Evolutionary conservation across 305 asterid genomes (phyloP).

Genomic region (Rubia tinctorum): DNA sequence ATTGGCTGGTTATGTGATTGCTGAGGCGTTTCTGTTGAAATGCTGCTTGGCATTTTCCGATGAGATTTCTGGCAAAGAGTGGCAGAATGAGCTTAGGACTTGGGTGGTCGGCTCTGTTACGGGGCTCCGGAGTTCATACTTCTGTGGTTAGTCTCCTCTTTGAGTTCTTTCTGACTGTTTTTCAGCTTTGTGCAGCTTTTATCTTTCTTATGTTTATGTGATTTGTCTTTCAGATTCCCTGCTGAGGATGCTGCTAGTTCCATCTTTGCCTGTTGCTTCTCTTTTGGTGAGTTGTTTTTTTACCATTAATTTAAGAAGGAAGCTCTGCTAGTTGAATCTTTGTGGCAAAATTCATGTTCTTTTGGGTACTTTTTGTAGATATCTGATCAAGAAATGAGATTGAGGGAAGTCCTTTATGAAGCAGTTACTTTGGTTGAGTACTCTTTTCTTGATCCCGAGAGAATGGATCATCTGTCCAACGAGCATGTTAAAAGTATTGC

Average conservation of each 20-base stretch:
- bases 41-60: slow-evolving; percentile 45
- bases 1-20: slow-evolving; percentile 53
- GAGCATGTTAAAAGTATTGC: slow-evolving; percentile 39
- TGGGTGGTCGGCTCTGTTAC: slow-evolving; percentile 62
- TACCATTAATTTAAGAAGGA: neutral
- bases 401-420: slow-evolving; percentile 53
- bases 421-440: slow-evolving; percentile 54
- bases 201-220: neutral
- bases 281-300: slow-evolving; percentile 45
- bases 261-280: slow-evolving; percentile 46
- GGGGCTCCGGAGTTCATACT: slow-evolving; percentile 39
- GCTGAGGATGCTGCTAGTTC: slow-evolving; percentile 50
- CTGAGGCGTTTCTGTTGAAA: slow-evolving; percentile 56
- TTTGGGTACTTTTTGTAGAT: slow-evolving; percentile 37
- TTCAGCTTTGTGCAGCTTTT: neutral
- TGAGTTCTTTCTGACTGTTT: slow-evolving; percentile 13
- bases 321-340: neutral
- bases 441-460: slow-evolving; percentile 52
- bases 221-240: slow-evolving; percentile 42
- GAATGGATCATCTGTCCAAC: slow-evolving; percentile 43
- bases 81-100: slow-evolving; percentile 39
- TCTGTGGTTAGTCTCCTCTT: slow-evolving; percentile 46
- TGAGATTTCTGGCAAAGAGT: slow-evolving; percentile 39
- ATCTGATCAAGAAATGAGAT: slow-evolving; percentile 32
- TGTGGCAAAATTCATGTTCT: slow-evolving; percentile 2